Percentiles rank a stretch among this genome's conserved stretches.
Conservation (phyloP, 169 alveolate genomes). For the Babesia caballi region DNA sequence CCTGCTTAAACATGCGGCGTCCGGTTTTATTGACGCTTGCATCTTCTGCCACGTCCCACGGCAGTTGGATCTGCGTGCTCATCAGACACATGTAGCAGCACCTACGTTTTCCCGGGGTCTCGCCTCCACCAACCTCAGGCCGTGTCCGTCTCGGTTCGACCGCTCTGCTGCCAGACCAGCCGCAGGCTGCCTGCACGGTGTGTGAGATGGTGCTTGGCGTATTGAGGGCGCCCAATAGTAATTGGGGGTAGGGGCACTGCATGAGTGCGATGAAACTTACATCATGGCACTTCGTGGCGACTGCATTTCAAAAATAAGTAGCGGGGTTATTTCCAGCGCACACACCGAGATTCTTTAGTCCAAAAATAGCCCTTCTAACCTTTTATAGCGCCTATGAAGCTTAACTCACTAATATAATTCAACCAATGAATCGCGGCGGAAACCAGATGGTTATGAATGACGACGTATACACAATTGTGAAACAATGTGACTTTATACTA, state of each 20-base stretch:
- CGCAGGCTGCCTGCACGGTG: conserved; percentile 3
- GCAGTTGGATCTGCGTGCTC: not conserved
- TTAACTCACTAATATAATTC: no score
- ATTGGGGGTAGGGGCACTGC: no score
- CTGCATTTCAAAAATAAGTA: not conserved
- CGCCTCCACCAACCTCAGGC: not conserved
- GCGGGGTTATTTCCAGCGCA: not conserved
- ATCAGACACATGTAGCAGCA: not conserved
- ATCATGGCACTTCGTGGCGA: not conserved
- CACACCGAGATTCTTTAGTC: not conserved
- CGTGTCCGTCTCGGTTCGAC: conserved; percentile 5
- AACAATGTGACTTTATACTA: no score
- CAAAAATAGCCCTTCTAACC: no score
- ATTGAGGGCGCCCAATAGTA: no score
- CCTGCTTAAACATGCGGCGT: conserved; percentile 7
- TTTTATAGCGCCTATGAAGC: no score
- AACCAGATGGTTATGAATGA: no score
- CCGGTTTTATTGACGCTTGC: not conserved
- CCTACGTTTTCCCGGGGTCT: conserved; percentile 8
- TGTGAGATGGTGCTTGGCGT: not conserved
- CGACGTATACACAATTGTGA: no score
- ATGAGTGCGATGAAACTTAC: not conserved
- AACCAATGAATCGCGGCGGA: no score
- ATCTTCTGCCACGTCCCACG: conserved; percentile 15
- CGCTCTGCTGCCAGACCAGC: conserved; percentile 13